These are phyloP conservation scores for Exophiala calicioides DNA, from an alignment of 2,329 filamentous ascomycete genomes.

Conservation along the genomic window DNA sequence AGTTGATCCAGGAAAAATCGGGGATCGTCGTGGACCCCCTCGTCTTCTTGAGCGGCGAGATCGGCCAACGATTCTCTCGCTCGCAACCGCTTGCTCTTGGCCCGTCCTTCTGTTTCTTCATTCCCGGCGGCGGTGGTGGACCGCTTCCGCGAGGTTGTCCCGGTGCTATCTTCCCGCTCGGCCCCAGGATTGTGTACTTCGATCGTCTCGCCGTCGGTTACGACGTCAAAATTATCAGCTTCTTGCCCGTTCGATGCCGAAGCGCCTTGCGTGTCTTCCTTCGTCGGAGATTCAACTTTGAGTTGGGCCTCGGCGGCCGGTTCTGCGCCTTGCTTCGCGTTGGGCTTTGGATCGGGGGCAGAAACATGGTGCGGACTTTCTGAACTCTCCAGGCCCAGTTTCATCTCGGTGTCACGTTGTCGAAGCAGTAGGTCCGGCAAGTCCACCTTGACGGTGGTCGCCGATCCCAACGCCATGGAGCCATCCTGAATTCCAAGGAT, in stretches of 20 bases:
- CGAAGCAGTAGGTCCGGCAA: slow-evolving; percentile 40
- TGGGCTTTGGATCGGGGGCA: background rate
- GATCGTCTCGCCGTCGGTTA: slow-evolving; percentile 7
- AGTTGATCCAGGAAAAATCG: slow-evolving; percentile 59
- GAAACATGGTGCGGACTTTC: background rate
- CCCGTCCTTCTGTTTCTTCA: slow-evolving; percentile 57
- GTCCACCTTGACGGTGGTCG: slow-evolving; percentile 44
- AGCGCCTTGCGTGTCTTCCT: too few species aligned
- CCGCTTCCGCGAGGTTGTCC: slow-evolving; percentile 52
- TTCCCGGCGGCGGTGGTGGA: slow-evolving; percentile 62
- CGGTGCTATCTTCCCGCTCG: slow-evolving; percentile 34
- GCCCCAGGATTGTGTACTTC: slow-evolving; percentile 7
- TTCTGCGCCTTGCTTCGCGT: background rate
- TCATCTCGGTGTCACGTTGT: slow-evolving; percentile 15
- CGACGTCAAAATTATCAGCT: background rate
- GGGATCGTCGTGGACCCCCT: slow-evolving; percentile 52
- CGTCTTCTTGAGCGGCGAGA: slow-evolving; percentile 45
- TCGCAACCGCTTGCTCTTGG: slow-evolving; percentile 62
- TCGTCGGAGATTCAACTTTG: slow-evolving; percentile 1
- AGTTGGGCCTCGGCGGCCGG: background rate
- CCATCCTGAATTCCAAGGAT: slow-evolving; percentile 45
- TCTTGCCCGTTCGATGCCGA: background rate
- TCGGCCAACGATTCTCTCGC: slow-evolving; percentile 60
- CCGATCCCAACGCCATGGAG: slow-evolving; percentile 34
- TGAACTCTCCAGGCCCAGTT: background rate